phyloP scores from a whole-genome alignment of 2,329 filamentous ascomycete species.

The Gnomoniopsis smithogilvyi region DNA sequence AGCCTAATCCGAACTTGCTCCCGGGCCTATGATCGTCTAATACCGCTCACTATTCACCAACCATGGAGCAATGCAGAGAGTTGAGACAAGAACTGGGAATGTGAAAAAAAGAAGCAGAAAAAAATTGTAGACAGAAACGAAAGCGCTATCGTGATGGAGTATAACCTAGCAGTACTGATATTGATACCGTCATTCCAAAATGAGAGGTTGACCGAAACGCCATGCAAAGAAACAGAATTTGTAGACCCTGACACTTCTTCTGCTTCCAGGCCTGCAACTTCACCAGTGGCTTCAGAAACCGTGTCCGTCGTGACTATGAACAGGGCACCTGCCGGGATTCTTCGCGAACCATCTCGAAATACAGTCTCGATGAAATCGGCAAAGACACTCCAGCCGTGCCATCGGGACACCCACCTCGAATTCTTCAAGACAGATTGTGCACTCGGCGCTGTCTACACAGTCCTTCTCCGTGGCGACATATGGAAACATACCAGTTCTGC shows the following conservation, averaged over 20 bases:
- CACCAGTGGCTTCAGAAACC: conserved; percentile 37
- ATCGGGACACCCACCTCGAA: conserved; percentile 60
- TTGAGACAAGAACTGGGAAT: no score
- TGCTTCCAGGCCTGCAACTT: not conserved
- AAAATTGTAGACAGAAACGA: not conserved
- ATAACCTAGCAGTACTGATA: not conserved
- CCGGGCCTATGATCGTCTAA: not conserved
- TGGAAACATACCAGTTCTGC: conserved; percentile 59
- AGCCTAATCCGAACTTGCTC: not conserved
- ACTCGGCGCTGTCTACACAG: conserved; percentile 64
- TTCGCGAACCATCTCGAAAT: conserved; percentile 61
- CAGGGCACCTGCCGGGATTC: conserved; percentile 61
- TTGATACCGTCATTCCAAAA: not conserved
- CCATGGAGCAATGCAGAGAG: not conserved
- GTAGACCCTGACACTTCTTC: not conserved
- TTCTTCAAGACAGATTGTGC: conserved; percentile 66
- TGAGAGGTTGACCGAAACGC: conserved; percentile 1
- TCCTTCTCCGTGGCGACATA: conserved; percentile 66
- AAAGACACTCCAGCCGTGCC: conserved; percentile 66
- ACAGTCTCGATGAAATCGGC: conserved; percentile 59
- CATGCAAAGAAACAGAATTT: conserved; percentile 4
- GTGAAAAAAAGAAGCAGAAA: not conserved
- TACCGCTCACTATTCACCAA: not conserved
- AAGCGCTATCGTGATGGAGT: not conserved
- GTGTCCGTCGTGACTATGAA: conserved; percentile 62